phyloP scores from a whole-genome alignment of 2,329 filamentous ascomycete genomes.

The Colletotrichum navitas region DNA sequence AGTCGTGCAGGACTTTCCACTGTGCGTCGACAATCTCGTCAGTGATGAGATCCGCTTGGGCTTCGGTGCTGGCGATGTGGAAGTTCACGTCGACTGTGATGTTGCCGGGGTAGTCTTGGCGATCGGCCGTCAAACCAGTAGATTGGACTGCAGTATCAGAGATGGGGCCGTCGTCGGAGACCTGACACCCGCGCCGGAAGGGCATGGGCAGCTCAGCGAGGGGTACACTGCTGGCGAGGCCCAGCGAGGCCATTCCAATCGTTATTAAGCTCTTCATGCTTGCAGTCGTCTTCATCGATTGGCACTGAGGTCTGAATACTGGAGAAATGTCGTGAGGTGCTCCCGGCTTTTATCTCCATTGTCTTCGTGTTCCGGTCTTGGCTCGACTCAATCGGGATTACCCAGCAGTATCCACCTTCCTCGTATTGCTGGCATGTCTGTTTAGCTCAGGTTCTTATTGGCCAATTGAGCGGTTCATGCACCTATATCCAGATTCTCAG shows the following conservation, averaged over 20 bases:
- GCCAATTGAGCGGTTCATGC: constrained; percentile 16
- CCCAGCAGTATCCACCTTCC: constrained; percentile 24
- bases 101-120: constrained; percentile 41
- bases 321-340: neutral
- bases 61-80: constrained; percentile 46
- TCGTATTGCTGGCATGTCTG: constrained; percentile 30
- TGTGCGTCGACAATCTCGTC: constrained; percentile 43
- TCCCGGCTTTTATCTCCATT: constrained; percentile 15
- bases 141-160: constrained; percentile 1
- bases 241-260: constrained; percentile 27
- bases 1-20: constrained; percentile 43
- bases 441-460: constrained; percentile 12
- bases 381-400: constrained; percentile 8
- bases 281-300: neutral
- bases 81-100: constrained; percentile 47
- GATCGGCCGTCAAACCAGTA: neutral
- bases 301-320: neutral
- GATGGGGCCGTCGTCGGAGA: constrained; percentile 32
- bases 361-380: constrained; percentile 14
- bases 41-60: constrained; percentile 41
- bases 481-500: constrained; percentile 18
- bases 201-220: neutral
- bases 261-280: constrained; percentile 22
- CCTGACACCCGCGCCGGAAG: constrained; percentile 30
- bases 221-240: constrained; percentile 17